A percentile compares a stretch with the other conserved stretches of the same genome.
These are phyloP conservation scores for Colletotrichum noveboracense DNA, from an alignment of 2,329 filamentous ascomycete species.

Conservation along the genomic window DNA sequence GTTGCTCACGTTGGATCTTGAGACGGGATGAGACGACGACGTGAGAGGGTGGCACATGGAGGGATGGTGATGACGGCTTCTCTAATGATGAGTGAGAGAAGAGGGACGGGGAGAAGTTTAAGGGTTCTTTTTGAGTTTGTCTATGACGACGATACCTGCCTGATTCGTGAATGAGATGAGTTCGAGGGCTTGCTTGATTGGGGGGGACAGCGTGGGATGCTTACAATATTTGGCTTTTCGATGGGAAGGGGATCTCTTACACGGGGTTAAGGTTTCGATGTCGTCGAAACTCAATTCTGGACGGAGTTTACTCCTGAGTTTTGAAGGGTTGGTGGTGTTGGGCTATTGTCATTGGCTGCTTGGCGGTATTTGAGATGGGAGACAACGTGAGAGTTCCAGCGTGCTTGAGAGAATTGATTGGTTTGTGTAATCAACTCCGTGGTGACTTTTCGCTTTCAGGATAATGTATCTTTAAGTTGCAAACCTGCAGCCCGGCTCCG, in stretches of 20 bases:
- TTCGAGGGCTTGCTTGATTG: background rate
- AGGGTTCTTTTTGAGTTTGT: background rate
- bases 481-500: background rate
- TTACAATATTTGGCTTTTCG: background rate
- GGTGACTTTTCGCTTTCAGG: background rate
- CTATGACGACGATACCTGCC: background rate
- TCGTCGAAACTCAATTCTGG: background rate
- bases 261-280: background rate
- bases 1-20: background rate
- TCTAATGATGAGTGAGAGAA: background rate
- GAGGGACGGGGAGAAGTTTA: background rate
- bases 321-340: background rate
- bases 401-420: background rate
- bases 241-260: background rate
- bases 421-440: background rate
- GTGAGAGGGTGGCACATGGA: background rate
- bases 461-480: background rate
- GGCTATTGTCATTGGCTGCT: background rate
- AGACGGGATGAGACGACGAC: background rate
- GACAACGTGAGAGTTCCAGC: background rate
- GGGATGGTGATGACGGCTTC: background rate
- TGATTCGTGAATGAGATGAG: background rate
- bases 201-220: background rate
- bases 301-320: constrained; percentile 3
- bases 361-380: background rate